These are phyloP conservation scores for Juglanconis sp. DNA, from an alignment of 2,329 filamentous ascomycete genomes.

Conservation along the genomic window DNA sequence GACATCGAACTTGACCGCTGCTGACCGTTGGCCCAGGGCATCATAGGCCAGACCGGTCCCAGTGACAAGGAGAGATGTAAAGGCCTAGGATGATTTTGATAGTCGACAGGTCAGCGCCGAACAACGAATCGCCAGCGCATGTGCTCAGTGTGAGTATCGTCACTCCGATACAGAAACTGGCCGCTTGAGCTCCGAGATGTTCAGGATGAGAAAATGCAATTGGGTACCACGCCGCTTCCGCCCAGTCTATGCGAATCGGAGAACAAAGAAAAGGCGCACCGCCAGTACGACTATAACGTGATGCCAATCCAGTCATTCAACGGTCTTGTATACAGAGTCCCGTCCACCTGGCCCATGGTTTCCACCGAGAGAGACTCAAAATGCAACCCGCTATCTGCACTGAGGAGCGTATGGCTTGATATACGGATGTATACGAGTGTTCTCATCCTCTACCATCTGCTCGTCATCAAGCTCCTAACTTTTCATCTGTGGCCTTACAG, in stretches of 20 bases:
- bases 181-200: not conserved
- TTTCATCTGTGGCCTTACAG: slow-evolving; percentile 56
- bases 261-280: slow-evolving; percentile 14
- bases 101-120: too few relatives aligned
- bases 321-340: slow-evolving; percentile 8
- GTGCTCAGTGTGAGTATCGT: too few relatives aligned
- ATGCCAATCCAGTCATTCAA: slow-evolving; percentile 8
- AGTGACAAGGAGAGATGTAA: too few relatives aligned
- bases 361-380: too few relatives aligned
- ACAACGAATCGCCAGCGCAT: too few relatives aligned
- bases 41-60: too few relatives aligned
- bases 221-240: slow-evolving; percentile 19
- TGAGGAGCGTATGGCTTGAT: too few relatives aligned
- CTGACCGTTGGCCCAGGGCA: too few relatives aligned
- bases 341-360: not conserved
- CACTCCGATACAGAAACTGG: not conserved
- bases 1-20: too few relatives aligned
- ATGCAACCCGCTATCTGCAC: too few relatives aligned
- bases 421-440: too few relatives aligned
- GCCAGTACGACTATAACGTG: slow-evolving; percentile 8
- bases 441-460: not conserved
- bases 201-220: slow-evolving; percentile 13
- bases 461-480: not conserved
- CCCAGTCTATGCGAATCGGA: slow-evolving; percentile 26
- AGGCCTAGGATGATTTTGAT: too few relatives aligned